Evolutionary conservation across 345 rosid species (phyloP).

Genomic region (Syzygium jambos): DNA sequence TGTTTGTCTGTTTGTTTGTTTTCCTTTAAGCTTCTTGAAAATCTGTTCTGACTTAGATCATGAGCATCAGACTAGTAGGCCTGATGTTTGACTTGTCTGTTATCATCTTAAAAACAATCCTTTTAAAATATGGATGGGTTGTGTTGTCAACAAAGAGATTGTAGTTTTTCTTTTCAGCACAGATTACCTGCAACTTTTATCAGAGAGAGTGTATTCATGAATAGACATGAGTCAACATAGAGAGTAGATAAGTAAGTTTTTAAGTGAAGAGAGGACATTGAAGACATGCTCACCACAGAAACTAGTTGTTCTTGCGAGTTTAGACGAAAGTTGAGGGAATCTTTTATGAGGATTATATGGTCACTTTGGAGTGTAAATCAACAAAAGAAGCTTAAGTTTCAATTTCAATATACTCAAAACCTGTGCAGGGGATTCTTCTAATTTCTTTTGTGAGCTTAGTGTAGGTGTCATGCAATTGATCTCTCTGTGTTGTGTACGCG

Average conservation of each 20-base stretch:
- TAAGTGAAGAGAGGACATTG: not conserved
- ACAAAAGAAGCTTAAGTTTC: not conserved
- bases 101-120: not conserved
- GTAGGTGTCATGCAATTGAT: not conserved
- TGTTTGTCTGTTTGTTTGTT: not conserved
- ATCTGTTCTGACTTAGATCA: not conserved
- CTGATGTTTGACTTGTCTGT: not conserved
- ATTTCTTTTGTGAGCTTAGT: not conserved
- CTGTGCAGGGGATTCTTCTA: not conserved
- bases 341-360: not conserved
- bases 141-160: not conserved
- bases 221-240: not conserved
- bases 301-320: not conserved
- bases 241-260: not conserved
- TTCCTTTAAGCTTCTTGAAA: not conserved
- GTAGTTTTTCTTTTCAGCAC: not conserved
- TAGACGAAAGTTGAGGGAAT: not conserved
- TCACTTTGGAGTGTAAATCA: not conserved
- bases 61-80: not conserved
- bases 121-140: not conserved
- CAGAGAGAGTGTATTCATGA: not conserved
- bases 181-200: not conserved
- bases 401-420: not conserved
- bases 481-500: not conserved
- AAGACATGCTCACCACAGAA: not conserved